Evolutionary conservation across 768 basidiomycete species (phyloP).

Genomic region (Russula lepida): DNA sequence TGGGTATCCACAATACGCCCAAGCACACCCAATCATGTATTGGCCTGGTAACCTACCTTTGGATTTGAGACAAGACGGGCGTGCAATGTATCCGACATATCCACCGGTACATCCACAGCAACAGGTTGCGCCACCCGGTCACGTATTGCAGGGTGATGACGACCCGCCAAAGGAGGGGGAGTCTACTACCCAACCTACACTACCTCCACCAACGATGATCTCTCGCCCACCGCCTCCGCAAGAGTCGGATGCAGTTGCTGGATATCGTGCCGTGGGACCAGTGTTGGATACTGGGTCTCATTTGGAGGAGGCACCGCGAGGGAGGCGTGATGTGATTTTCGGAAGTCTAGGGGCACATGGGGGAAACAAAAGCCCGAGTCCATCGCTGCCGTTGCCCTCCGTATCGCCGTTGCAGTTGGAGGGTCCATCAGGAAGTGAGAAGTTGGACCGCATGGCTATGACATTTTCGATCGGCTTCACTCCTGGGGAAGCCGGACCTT

Average conservation of each 20-base stretch:
- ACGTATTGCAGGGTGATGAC: not conserved
- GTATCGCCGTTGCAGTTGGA: conserved; percentile 1
- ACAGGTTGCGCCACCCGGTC: not conserved
- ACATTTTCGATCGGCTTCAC: conserved; percentile 40
- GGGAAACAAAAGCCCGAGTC: conserved; percentile 23
- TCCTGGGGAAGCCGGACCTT: conserved; percentile 30
- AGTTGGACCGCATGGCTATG: conserved; percentile 28
- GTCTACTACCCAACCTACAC: conserved; percentile 7
- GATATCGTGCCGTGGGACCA: conserved; percentile 28
- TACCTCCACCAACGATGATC: conserved; percentile 29
- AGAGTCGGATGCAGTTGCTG: conserved; percentile 31
- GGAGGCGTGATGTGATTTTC: conserved; percentile 17
- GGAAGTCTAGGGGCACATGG: conserved; percentile 17
- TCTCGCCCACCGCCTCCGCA: conserved; percentile 29
- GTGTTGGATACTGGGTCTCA: conserved; percentile 1
- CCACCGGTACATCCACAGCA: conserved; percentile 12
- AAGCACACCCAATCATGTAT: conserved; percentile 30
- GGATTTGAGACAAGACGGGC: conserved; percentile 8
- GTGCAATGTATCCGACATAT: conserved; percentile 10
- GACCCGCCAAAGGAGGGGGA: conserved; percentile 3
- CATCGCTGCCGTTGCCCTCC: conserved; percentile 10
- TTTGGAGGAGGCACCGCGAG: conserved; percentile 2
- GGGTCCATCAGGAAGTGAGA: conserved; percentile 2
- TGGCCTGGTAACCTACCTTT: conserved; percentile 29
- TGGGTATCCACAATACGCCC: conserved; percentile 19